Percentiles rank a stretch among this genome's conserved stretches.
These are phyloP conservation scores for Fusarium sp. DNA, from an alignment of 2,329 filamentous ascomycete species.

Conservation along the genomic window DNA sequence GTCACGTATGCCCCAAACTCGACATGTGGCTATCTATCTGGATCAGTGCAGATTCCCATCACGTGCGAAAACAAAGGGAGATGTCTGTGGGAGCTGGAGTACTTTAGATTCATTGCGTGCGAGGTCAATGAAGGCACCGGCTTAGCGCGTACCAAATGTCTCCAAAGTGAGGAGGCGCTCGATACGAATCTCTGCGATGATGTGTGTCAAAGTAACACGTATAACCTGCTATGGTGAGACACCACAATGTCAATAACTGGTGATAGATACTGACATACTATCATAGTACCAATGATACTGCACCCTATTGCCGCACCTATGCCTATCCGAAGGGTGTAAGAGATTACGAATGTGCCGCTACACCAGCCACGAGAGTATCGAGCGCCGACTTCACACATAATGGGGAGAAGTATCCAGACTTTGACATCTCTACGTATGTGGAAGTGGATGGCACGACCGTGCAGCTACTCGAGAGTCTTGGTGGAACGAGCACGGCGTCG, in stretches of 20 bases:
- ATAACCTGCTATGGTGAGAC: conserved; percentile 18
- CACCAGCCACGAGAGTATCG: conserved; percentile 7
- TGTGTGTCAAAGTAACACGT: conserved; percentile 23
- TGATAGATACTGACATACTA: not conserved
- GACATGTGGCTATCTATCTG: conserved; percentile 24
- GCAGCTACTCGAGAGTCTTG: not conserved
- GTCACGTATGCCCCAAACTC: conserved; percentile 17
- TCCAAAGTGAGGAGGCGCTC: conserved; percentile 6
- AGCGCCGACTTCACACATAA: conserved; percentile 18
- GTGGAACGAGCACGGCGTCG: not conserved
- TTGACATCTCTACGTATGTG: not conserved
- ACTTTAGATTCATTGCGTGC: conserved; percentile 14
- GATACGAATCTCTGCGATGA: conserved; percentile 12
- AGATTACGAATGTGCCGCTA: conserved; percentile 9
- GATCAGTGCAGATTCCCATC: conserved; percentile 12
- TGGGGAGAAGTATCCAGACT: conserved; percentile 9
- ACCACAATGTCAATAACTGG: not conserved
- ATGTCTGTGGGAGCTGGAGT: conserved; percentile 14
- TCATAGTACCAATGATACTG: conserved; percentile 11
- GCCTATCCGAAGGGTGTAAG: conserved; percentile 16
- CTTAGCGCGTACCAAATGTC: conserved; percentile 10
- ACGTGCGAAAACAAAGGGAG: conserved; percentile 13
- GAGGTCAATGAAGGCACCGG: conserved; percentile 1
- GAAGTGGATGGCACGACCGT: not conserved
- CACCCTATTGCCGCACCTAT: conserved; percentile 19